These are phyloP conservation scores for Erysimum cheiri DNA, from an alignment of 441 rosid species.

Conservation along the genomic window DNA sequence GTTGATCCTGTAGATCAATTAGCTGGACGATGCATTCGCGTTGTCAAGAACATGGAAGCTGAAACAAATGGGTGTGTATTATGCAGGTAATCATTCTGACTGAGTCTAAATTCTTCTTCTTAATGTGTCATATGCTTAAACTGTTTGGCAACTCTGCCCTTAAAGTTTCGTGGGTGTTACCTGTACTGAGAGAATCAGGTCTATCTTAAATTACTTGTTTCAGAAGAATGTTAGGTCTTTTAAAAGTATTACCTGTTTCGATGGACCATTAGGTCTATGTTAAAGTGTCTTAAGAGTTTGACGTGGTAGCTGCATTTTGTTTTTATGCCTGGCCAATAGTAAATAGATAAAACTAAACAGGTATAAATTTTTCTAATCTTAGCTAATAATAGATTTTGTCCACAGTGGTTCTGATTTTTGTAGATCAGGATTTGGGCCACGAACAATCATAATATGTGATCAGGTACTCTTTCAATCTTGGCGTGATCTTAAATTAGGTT, in stretches of 20 bases:
- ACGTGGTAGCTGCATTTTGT: constrained; percentile 21
- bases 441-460: constrained; percentile 91
- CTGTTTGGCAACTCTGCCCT: constrained; percentile 6
- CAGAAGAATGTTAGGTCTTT: constrained; percentile 10
- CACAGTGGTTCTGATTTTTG: constrained; percentile 83
- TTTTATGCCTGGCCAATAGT: constrained; percentile 11
- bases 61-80: constrained; percentile 88
- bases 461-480: constrained; percentile 63
- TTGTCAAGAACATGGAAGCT: constrained; percentile 85
- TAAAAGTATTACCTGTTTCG: constrained; percentile 13
- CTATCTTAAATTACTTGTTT: constrained; percentile 19
- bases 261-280: constrained; percentile 8
- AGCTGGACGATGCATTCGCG: constrained; percentile 84
- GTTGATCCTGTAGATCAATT: constrained; percentile 78
- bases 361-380: constrained; percentile 15
- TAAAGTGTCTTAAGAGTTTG: constrained; percentile 7
- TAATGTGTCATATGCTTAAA: constrained; percentile 20
- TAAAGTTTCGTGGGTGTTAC: constrained; percentile 5
- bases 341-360: constrained; percentile 7
- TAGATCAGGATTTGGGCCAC: constrained; percentile 66
- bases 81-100: constrained; percentile 69
- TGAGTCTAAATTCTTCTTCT: constrained; percentile 31
- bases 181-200: constrained; percentile 25
- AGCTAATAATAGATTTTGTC: constrained; percentile 18
- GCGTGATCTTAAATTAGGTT: constrained; percentile 17